Evolutionary conservation across 2,329 filamentous ascomycete genomes (phyloP).

Genomic region (Tolypocladium sp.): DNA sequence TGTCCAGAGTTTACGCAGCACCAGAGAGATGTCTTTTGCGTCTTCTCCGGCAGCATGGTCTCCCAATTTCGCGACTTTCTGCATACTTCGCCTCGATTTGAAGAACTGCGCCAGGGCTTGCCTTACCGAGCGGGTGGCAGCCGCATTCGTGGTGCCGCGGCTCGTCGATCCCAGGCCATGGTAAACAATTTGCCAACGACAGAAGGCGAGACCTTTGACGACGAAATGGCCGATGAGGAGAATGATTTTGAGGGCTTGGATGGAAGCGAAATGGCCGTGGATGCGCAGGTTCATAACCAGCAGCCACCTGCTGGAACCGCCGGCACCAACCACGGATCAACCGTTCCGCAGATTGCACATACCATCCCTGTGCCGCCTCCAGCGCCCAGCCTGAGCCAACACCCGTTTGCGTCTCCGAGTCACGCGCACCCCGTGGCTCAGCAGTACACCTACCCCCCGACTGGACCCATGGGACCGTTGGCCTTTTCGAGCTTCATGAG

Average conservation of each 20-base stretch:
- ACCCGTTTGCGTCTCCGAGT: constrained; percentile 11
- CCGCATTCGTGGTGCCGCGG: constrained; percentile 6
- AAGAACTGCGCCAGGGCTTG: constrained; percentile 28
- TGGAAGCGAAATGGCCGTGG: constrained; percentile 27
- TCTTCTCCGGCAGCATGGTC: constrained; percentile 88
- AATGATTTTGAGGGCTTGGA: constrained; percentile 32
- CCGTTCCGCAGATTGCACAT: constrained; percentile 8
- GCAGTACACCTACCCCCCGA: constrained; percentile 9
- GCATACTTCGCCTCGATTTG: constrained; percentile 45
- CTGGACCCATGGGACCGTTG: constrained; percentile 10
- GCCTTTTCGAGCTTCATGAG: constrained; percentile 18
- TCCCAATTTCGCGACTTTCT: constrained; percentile 68
- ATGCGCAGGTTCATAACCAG: constrained; percentile 18
- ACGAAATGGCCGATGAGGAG: constrained; percentile 35
- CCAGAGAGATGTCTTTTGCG: constrained; percentile 91
- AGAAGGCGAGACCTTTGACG: constrained; percentile 27
- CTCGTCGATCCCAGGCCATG: constrained; percentile 7
- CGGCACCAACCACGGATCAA: background rate
- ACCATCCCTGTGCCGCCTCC: constrained; percentile 18
- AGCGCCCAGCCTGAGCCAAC: constrained; percentile 13
- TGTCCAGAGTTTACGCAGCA: constrained; percentile 80
- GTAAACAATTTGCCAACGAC: constrained; percentile 10
- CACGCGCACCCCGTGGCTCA: constrained; percentile 9
- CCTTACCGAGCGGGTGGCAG: constrained; percentile 6
- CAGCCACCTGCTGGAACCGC: background rate